Base-by-base conservation (phyloP, 306 rosid genomes). In the Notholithocarpus densiflorus region DNA sequence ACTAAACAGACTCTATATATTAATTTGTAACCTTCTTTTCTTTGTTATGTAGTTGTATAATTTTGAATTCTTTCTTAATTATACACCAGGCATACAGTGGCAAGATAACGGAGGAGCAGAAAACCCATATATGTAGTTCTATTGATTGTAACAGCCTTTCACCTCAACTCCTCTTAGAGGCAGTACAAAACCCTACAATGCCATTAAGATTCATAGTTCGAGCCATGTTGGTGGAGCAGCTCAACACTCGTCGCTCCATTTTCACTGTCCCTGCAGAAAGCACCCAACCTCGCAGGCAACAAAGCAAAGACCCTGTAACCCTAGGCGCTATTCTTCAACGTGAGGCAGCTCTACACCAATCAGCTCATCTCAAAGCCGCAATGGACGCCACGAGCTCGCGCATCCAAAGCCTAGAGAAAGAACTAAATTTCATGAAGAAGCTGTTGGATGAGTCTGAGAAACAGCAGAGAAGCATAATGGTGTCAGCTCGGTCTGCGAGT, bases 191-290 rank as follows among this genome's bases (percentile, higher is more conserved):
- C 77, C 97, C 97, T 1, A 24, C 40, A 70, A 89, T 94, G 98
- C 93, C 98, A 0, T 83, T 94, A 14, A 84, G 92, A 56, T 94
- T 94, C 85, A 80, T 94, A 5, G 87, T 94, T 80, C 88, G 86
- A 78, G 97, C 95, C 26, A 89, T 94, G 92, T 69, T 94, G 23
- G 68, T 91, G 2, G 97, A 94, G 81, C 97, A 94, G 78, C 97
- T 92, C 83, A 88, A 85, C 81, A 92, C 97, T 54, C 97, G 95
- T 20, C 84, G 83, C 53, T 68, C 93, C 70, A 65, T 94, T 13
- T 37, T 80, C 23, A 72, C 88, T 1, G 80, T 88, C 0, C 68
- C 85, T 5, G 24, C 0, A 11, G 43, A 34, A 7, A 45, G 64
- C 23, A 31, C n/a, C 72, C 72, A 34, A 34, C 72, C 52, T 66